Conservation (phyloP, 2,329 filamentous ascomycete species). For the Pseudocercospora cruenta region DNA sequence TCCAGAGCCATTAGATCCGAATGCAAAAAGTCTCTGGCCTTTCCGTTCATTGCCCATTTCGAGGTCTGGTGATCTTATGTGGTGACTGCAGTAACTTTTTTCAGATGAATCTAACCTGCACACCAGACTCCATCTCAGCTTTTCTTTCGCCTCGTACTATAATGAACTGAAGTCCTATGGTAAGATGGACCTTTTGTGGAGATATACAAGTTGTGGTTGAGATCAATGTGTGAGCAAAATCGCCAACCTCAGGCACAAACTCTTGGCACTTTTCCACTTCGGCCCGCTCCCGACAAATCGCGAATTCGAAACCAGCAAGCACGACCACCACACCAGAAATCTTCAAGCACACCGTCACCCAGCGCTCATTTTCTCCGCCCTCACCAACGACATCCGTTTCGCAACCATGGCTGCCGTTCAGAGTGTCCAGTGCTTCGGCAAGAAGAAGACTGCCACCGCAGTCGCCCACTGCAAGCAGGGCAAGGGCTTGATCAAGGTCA, state of each 20-base stretch:
- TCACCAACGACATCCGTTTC: conserved; percentile 21
- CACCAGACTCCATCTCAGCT: background rate
- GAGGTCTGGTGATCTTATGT: background rate
- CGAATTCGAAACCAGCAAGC: background rate
- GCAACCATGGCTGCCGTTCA: conserved; percentile 67
- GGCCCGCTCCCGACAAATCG: background rate
- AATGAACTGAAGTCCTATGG: background rate
- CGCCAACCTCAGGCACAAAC: background rate
- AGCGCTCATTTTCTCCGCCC: background rate
- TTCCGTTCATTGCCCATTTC: background rate
- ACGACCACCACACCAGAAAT: background rate
- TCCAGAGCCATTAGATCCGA: conserved; percentile 58
- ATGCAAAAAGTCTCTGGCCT: conserved; percentile 26
- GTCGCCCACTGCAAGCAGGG: conserved; percentile 93
- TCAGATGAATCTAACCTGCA: background rate
- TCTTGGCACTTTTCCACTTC: background rate
- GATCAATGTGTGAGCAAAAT: background rate
- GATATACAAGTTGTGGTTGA: background rate
- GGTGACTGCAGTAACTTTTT: background rate
- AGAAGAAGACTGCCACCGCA: conserved; percentile 69
- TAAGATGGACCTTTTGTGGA: background rate
- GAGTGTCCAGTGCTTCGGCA: conserved; percentile 91
- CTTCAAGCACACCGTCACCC: conserved; percentile 3
- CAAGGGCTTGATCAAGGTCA: conserved; percentile 96
- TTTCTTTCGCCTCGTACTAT: background rate